Conservation (phyloP, 257 asterid genomes). For the Petunia axillaris region DNA sequence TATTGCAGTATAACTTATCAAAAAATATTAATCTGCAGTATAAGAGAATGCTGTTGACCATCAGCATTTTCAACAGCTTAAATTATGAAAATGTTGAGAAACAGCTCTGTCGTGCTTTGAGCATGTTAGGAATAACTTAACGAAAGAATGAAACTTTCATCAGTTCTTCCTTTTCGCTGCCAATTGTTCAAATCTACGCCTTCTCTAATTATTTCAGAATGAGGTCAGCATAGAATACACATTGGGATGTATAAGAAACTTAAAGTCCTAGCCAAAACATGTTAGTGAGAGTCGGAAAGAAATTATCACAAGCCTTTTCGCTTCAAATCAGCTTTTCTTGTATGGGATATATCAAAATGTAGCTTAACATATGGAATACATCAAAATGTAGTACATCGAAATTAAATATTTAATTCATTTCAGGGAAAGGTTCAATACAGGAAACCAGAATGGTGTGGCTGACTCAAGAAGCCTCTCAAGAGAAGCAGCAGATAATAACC, state of each 20-base stretch:
- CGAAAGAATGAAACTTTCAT: neutral
- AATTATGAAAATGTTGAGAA: neutral
- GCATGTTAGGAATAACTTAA: neutral
- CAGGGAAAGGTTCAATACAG: constrained; percentile 51
- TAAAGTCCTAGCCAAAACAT: neutral
- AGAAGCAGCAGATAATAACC: constrained; percentile 31
- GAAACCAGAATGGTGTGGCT: constrained; percentile 29
- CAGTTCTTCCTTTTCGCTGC: neutral
- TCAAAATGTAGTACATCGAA: neutral
- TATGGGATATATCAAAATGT: neutral
- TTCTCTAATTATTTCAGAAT: neutral
- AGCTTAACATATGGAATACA: neutral
- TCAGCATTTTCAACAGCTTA: constrained; percentile 4
- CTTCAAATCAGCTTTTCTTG: neutral
- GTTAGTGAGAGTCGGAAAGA: neutral
- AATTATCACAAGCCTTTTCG: neutral
- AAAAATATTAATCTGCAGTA: neutral
- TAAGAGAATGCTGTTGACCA: neutral
- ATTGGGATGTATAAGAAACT: neutral
- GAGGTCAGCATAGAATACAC: neutral
- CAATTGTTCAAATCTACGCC: neutral
- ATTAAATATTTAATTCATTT: neutral
- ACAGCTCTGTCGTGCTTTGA: neutral
- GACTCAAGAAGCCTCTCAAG: constrained; percentile 31
- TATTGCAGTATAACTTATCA: neutral